Percentiles rank a stretch among this genome's conserved stretches.
These are phyloP conservation scores for Mrakia frigida DNA, from an alignment of 768 basidiomycete genomes.

Conservation along the genomic window DNA sequence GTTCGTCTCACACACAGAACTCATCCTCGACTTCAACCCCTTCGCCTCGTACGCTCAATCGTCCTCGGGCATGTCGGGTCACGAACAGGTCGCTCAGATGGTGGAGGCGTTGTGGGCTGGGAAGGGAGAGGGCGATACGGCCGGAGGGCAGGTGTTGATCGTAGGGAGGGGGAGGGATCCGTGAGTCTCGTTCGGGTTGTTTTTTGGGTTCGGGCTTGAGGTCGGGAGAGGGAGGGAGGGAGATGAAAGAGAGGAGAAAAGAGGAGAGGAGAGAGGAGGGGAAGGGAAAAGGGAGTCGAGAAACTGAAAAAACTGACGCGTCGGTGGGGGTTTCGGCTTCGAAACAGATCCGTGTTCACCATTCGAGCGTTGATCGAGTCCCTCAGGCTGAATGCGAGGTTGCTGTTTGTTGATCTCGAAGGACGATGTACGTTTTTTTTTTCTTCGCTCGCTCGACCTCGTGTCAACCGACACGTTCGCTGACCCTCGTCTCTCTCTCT, in stretches of 20 bases:
- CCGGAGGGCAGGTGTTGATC: neutral
- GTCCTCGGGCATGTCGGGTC: neutral
- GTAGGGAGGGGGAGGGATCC: slow-evolving; percentile 1
- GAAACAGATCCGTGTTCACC: neutral
- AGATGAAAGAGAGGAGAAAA: no score
- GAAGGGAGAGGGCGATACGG: slow-evolving; percentile 6
- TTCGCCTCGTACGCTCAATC: neutral
- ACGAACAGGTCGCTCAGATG: slow-evolving; percentile 6
- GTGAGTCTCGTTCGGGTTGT: neutral
- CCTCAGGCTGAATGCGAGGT: neutral
- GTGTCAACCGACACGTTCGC: neutral
- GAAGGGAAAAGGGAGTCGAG: no score
- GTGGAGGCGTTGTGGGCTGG: slow-evolving; percentile 4
- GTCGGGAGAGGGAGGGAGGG: neutral
- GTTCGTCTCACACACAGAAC: neutral
- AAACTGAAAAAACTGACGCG: neutral
- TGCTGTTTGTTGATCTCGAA: neutral
- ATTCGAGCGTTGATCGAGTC: slow-evolving; percentile 5
- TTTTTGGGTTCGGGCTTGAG: neutral
- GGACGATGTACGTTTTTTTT: neutral
- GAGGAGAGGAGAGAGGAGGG: no score
- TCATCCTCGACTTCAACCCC: slow-evolving; percentile 14
- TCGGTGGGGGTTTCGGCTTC: neutral
- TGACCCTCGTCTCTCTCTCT: neutral
- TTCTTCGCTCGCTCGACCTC: neutral